phyloP scores from a whole-genome alignment of 495 filamentous ascomycete genomes.

The Podospora tetraspora region DNA sequence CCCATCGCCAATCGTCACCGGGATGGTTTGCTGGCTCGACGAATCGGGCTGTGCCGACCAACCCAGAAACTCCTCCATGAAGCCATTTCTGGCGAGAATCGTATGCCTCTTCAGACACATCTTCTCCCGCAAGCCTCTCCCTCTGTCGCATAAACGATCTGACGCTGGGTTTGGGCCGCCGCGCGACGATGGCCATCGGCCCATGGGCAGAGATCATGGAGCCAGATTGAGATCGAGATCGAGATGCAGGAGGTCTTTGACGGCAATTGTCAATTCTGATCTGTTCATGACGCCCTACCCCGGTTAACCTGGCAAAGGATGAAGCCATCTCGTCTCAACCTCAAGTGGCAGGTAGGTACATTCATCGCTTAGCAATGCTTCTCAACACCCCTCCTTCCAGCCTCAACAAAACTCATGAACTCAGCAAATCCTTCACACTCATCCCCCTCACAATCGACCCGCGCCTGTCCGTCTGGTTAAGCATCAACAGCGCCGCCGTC shows the following conservation, averaged over 20 bases:
- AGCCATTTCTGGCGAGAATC: constrained; percentile 22
- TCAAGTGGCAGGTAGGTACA: neutral
- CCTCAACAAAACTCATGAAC: constrained; percentile 41
- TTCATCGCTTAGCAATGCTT: neutral
- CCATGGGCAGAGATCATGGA: neutral
- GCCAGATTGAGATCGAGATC: neutral
- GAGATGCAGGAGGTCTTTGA: neutral
- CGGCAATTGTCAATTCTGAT: neutral
- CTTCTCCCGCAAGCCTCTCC: neutral
- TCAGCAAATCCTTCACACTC: constrained; percentile 77
- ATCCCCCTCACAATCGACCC: constrained; percentile 47
- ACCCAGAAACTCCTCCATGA: constrained; percentile 8
- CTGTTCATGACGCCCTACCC: neutral
- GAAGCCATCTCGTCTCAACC: neutral
- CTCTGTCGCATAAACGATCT: neutral
- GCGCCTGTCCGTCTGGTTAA: constrained; percentile 59
- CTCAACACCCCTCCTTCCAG: neutral
- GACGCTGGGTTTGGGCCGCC: neutral
- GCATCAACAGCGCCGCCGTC: constrained; percentile 72
- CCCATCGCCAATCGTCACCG: constrained; percentile 9
- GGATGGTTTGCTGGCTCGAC: neutral
- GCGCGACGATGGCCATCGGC: neutral
- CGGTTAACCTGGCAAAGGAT: neutral
- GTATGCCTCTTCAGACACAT: neutral
- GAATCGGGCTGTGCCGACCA: neutral